phyloP scores from a whole-genome alignment of 75 land plant species.

The Picea glauca region DNA sequence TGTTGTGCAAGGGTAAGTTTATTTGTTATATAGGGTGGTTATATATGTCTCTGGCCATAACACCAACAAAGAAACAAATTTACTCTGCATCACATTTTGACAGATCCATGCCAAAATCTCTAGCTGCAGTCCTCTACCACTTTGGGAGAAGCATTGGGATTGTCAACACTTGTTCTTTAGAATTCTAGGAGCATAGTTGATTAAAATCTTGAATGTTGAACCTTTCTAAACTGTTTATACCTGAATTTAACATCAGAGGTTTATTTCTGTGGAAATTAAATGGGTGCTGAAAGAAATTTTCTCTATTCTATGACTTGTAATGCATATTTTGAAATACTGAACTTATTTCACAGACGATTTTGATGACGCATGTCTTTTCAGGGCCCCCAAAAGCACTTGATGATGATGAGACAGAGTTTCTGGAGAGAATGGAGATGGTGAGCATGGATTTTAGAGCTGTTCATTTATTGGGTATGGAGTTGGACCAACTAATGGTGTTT shows the following conservation, averaged over 20 bases:
- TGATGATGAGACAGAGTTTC: slow-evolving; percentile 96
- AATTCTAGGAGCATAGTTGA: not conserved
- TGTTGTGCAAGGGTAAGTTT: not conserved
- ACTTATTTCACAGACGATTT: not conserved
- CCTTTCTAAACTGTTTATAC: not conserved
- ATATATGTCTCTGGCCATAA: not conserved
- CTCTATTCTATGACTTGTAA: not conserved
- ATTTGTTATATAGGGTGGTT: not conserved
- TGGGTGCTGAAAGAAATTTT: not conserved
- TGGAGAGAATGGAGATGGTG: slow-evolving; percentile 92
- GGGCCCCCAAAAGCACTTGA: slow-evolving; percentile 98
- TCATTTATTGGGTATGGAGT: slow-evolving; percentile 19
- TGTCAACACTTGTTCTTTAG: not conserved
- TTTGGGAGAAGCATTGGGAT: not conserved
- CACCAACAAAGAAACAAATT: not conserved
- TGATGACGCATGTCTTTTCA: slow-evolving; percentile 18
- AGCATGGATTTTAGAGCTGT: slow-evolving; percentile 39
- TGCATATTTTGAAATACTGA: not conserved
- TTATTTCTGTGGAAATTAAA: not conserved
- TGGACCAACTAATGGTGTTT: slow-evolving; percentile 7
- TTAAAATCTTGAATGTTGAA: not conserved
- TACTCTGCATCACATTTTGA: not conserved
- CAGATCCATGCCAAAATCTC: not conserved
- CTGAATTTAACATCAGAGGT: not conserved
- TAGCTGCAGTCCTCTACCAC: not conserved